These are phyloP conservation scores for Verticillium zaregamsianum DNA, from an alignment of 2,329 filamentous ascomycete genomes.

Conservation along the genomic window DNA sequence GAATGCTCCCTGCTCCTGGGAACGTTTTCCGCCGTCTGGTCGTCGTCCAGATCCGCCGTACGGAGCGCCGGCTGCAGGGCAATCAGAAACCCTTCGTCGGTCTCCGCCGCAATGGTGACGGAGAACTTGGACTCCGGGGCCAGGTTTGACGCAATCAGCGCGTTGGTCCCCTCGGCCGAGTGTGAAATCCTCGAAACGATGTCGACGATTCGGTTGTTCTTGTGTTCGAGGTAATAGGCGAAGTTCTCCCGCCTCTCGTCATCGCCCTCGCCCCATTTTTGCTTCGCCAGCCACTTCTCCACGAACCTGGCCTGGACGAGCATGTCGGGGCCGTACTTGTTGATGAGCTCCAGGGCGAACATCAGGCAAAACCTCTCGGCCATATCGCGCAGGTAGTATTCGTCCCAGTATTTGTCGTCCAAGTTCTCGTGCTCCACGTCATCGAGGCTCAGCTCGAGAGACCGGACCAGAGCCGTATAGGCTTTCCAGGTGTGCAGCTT, in stretches of 20 bases:
- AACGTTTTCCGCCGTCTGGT: conserved; percentile 22
- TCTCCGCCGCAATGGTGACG: conserved; percentile 9
- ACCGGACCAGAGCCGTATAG: conserved; percentile 56
- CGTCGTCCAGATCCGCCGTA: conserved; percentile 21
- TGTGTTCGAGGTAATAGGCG: conserved; percentile 41
- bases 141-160: conserved; percentile 46
- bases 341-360: conserved; percentile 55
- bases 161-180: conserved; percentile 46
- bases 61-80: conserved; percentile 29
- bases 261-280: conserved; percentile 59
- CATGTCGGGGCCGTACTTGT: conserved; percentile 51
- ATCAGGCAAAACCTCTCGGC: conserved; percentile 57
- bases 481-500: conserved; percentile 46
- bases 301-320: conserved; percentile 63
- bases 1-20: conserved; percentile 45
- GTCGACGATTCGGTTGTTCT: conserved; percentile 49
- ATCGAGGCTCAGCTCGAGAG: conserved; percentile 50
- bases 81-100: conserved; percentile 21
- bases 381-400: conserved; percentile 59
- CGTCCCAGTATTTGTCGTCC: conserved; percentile 55
- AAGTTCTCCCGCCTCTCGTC: conserved; percentile 53
- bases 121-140: conserved; percentile 25
- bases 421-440: conserved; percentile 48
- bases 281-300: conserved; percentile 69
- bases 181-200: conserved; percentile 46